Base-by-base conservation (phyloP, 164 flowering plant genomes). In the Buxus sempervirens region DNA sequence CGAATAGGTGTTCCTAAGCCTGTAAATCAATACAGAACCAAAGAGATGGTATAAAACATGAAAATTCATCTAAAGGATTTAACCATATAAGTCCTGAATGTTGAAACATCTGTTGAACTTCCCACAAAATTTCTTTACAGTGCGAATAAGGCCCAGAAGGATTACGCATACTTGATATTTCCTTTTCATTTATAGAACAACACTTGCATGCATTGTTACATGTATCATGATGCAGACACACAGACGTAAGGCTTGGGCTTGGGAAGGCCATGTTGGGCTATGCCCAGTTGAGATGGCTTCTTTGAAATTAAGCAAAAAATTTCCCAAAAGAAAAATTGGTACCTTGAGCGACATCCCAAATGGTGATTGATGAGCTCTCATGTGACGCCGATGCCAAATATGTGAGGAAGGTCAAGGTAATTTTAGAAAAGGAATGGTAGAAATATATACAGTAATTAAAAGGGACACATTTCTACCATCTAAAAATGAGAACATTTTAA, bases 261-360 rank as follows among this genome's bases (percentile, higher is more conserved):
- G n/a, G n/a, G n/a, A n/a, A n/a, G n/a, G n/a, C n/a, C n/a, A n/a
- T n/a, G n/a, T n/a, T n/a, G n/a, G n/a, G n/a, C n/a, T n/a, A n/a
- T n/a, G n/a, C n/a, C n/a, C n/a, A n/a, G n/a, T n/a, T n/a, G n/a
- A n/a, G n/a, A n/a, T n/a, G n/a, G n/a, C n/a, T n/a, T n/a, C n/a
- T 32, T 32, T 32, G 38, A 32, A 32, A 32, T 32, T n/a, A 32
- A 32, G 7, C 38, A 32, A 32, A 32, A 32, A 32, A 32, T 32
- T n/a, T n/a, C n/a, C n/a, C n/a, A n/a, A n/a, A n/a, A 63, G 59
- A 42, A 20, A 54, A 22, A 58, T 22, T 26, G 18, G 15, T 90
- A 93, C 99, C 99, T 90, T 83, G 90, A 76, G 98, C 86, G 78
- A 88, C 95, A 83, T 96, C 99, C 98, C 99, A 96, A 65, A 96